Evolutionary conservation across 441 rosid species (phyloP).

Genomic region (Pelargonium myrrhifolium): DNA sequence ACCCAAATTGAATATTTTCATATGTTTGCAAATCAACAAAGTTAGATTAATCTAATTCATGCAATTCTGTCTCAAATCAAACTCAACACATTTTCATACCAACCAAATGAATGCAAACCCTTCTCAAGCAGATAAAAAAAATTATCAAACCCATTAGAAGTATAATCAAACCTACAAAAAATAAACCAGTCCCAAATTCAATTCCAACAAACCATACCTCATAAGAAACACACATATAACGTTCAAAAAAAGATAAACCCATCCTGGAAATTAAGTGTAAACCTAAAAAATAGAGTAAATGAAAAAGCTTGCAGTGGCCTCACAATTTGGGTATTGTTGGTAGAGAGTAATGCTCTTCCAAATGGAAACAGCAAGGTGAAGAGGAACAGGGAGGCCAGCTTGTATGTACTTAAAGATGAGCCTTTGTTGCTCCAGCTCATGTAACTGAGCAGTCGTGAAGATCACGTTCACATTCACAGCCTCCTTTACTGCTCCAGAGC

Average conservation of each 20-base stretch:
- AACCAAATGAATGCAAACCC: background rate
- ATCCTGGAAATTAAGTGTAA: background rate
- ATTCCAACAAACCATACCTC: background rate
- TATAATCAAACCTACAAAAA: background rate
- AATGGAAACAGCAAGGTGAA: slow-evolving; percentile 38
- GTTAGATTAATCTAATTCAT: background rate
- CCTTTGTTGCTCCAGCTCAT: slow-evolving; percentile 47
- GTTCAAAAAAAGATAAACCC: background rate
- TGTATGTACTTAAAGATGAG: slow-evolving; percentile 41
- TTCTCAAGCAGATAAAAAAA: background rate
- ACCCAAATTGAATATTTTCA: background rate
- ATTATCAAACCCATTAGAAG: too few relatives aligned
- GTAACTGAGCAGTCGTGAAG: slow-evolving; percentile 42
- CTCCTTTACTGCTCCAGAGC: slow-evolving; percentile 6
- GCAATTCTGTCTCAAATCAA: background rate
- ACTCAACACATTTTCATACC: background rate
- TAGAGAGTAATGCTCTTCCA: slow-evolving; percentile 29
- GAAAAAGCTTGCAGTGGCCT: background rate
- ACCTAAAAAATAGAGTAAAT: background rate
- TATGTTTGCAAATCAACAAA: background rate
- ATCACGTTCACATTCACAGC: slow-evolving; percentile 13
- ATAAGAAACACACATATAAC: background rate
- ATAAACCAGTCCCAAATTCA: background rate
- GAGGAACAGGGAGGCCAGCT: slow-evolving; percentile 47
- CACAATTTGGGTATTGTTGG: slow-evolving; percentile 4